Evolutionary conservation across 1,139 yeast genomes (phyloP).

Genomic region (Martiniozyma asiatica): DNA sequence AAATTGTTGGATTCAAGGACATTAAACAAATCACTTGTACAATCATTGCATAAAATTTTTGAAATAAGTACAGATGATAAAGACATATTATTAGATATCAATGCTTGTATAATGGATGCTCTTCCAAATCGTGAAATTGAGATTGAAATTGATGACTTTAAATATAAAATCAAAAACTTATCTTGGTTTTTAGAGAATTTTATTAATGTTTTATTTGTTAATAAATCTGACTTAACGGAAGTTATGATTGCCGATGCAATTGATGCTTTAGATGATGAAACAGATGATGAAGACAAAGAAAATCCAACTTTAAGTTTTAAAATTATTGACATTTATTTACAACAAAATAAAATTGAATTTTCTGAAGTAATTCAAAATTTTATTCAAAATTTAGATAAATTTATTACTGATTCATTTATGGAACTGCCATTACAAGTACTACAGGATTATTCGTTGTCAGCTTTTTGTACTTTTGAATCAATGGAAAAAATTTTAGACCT

Average conservation of each 20-base stretch:
- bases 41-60: conserved; percentile 8
- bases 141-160: conserved; percentile 8
- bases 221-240: conserved; percentile 11
- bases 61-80: conserved; percentile 10
- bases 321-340: conserved; percentile 20
- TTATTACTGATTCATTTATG: conserved; percentile 20
- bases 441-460: conserved; percentile 11
- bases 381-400: conserved; percentile 22
- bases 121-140: conserved; percentile 14
- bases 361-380: conserved; percentile 19
- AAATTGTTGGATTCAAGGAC: conserved; percentile 13
- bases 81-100: conserved; percentile 15
- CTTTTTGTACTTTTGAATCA: conserved; percentile 4
- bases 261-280: conserved; percentile 19
- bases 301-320: conserved; percentile 17
- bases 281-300: conserved; percentile 9
- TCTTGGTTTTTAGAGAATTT: conserved; percentile 15
- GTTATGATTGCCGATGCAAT: conserved; percentile 14
- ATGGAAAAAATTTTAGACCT: conserved; percentile 22
- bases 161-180: conserved; percentile 6
- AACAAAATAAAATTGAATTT: conserved; percentile 13
- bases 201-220: conserved; percentile 9
- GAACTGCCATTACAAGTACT: conserved; percentile 22
- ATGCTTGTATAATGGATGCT: conserved; percentile 13
- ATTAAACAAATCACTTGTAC: too few species aligned